A percentile compares a stretch with the other conserved stretches of the same genome.
Evolutionary conservation across 2,329 filamentous ascomycete species (phyloP).

Genomic region (Apiospora sp.): DNA sequence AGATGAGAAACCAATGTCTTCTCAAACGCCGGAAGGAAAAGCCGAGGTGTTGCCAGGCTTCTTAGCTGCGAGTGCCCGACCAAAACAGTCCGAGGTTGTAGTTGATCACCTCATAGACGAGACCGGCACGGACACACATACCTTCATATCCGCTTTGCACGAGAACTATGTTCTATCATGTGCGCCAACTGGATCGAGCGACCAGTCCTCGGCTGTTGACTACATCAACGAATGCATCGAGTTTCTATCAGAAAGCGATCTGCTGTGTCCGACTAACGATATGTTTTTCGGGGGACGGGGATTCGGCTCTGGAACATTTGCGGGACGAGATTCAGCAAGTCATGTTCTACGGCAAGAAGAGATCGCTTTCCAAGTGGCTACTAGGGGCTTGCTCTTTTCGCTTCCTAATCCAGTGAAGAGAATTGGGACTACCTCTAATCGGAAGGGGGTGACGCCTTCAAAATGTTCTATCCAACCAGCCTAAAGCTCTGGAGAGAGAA

Average conservation of each 20-base stretch:
- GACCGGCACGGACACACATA: slow-evolving; percentile 89
- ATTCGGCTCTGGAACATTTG: slow-evolving; percentile 53
- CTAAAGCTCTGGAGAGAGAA: slow-evolving; percentile 83
- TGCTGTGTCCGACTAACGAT: slow-evolving; percentile 79
- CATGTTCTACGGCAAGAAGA: slow-evolving; percentile 91
- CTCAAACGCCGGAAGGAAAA: slow-evolving; percentile 44
- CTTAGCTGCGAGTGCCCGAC: slow-evolving; percentile 64
- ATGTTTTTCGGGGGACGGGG: slow-evolving; percentile 71
- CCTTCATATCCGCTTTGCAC: slow-evolving; percentile 88
- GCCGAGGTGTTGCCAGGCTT: slow-evolving; percentile 67
- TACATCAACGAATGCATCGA: slow-evolving; percentile 87
- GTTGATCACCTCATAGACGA: slow-evolving; percentile 88
- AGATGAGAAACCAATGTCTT: slow-evolving; percentile 58
- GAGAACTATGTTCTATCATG: slow-evolving; percentile 95
- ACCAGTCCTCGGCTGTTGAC: slow-evolving; percentile 71
- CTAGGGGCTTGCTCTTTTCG: slow-evolving; percentile 84
- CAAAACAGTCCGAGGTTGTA: slow-evolving; percentile 69
- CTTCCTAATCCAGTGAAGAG: slow-evolving; percentile 87
- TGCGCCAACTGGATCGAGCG: slow-evolving; percentile 59
- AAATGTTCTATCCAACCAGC: slow-evolving; percentile 92
- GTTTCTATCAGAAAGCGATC: slow-evolving; percentile 84
- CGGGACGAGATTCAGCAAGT: slow-evolving; percentile 64
- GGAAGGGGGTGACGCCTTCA: slow-evolving; percentile 70
- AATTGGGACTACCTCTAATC: slow-evolving; percentile 54
- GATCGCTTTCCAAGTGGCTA: slow-evolving; percentile 90